A percentile compares a stretch with the other conserved stretches of the same genome.
Evolutionary conservation across 805 yeast species (phyloP).

Genomic region (Hanseniaspora meyeri): DNA sequence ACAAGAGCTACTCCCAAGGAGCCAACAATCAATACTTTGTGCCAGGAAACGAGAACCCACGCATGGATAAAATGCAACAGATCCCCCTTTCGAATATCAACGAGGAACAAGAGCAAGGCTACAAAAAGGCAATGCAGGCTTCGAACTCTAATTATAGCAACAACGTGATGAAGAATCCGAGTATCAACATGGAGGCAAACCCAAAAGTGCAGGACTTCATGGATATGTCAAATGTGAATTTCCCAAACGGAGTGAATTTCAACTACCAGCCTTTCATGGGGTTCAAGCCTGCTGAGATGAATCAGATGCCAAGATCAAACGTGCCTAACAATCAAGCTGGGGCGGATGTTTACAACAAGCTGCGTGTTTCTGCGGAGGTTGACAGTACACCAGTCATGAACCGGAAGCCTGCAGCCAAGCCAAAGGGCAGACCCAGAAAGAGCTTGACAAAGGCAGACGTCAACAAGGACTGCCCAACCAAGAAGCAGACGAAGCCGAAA

Average conservation of each 20-base stretch:
- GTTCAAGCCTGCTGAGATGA: not conserved
- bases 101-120: not conserved
- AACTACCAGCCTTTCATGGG: not conserved
- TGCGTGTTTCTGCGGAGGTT: not conserved
- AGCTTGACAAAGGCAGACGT: not conserved
- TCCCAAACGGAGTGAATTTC: not conserved
- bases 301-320: not conserved
- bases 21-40: not conserved
- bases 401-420: not conserved
- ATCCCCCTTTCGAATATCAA: not conserved
- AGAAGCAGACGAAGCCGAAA: not conserved
- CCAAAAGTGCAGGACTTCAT: not conserved
- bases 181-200: not conserved
- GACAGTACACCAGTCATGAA: not conserved
- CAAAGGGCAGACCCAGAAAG: not conserved
- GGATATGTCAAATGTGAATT: not conserved
- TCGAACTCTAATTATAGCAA: not conserved
- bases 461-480: not conserved
- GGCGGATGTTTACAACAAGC: not conserved
- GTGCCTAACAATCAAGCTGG: not conserved
- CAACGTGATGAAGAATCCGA: not conserved
- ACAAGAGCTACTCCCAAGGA: not conserved
- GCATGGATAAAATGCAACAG: not conserved
- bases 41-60: not conserved
- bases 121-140: not conserved